These are phyloP conservation scores for Alternaria infectoria DNA, from an alignment of 2,329 filamentous ascomycete genomes.

Conservation along the genomic window DNA sequence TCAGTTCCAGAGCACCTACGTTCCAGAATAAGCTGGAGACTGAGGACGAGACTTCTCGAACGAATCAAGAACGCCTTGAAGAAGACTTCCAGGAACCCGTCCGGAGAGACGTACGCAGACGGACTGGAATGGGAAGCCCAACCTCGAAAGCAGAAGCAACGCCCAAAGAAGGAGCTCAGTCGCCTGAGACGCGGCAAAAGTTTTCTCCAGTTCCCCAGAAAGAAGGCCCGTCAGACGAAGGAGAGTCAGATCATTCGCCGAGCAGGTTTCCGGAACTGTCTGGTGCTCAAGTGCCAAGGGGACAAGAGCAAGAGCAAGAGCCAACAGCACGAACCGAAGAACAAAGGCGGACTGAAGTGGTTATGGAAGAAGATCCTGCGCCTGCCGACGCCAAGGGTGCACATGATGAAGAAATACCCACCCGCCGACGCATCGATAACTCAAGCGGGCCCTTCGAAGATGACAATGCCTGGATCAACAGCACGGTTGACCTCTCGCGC, in stretches of 20 bases:
- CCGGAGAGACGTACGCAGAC: not conserved
- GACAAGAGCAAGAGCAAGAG: slow-evolving; percentile 3
- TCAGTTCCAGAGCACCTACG: not conserved
- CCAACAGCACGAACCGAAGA: not conserved
- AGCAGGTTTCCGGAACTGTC: slow-evolving; percentile 5
- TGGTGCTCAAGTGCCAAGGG: slow-evolving; percentile 6
- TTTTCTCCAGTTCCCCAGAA: slow-evolving; percentile 3
- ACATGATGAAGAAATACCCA: not conserved
- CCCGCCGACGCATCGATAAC: not conserved
- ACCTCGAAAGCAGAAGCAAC: not conserved
- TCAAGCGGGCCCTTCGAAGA: slow-evolving; percentile 10
- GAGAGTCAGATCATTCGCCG: not conserved
- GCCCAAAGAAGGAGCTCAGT: not conserved
- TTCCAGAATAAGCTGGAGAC: not conserved
- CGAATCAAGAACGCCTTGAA: not conserved
- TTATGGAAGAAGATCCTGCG: not conserved
- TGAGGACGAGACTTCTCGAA: not conserved
- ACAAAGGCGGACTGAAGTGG: not conserved
- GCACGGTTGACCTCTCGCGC: slow-evolving; percentile 11
- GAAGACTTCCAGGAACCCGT: not conserved
- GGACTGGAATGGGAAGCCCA: not conserved
- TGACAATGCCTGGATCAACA: slow-evolving; percentile 6
- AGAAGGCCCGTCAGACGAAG: not conserved
- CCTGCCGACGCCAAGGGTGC: not conserved
- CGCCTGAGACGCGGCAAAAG: not conserved